Evolutionary conservation across 2,329 filamentous ascomycete species (phyloP).

Genomic region (Phaeoacremonium minimum): DNA sequence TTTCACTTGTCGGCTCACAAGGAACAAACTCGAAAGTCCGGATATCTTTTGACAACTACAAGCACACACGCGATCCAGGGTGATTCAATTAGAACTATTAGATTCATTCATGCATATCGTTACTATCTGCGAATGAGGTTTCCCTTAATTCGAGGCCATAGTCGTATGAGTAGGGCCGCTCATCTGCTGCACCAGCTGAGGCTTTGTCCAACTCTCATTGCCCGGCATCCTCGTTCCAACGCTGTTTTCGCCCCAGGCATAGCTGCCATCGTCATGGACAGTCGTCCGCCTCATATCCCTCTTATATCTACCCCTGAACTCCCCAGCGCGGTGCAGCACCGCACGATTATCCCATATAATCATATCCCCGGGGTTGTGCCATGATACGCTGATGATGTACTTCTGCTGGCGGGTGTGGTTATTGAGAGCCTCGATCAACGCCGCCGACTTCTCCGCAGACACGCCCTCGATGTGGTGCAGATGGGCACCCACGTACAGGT

Average conservation of each 20-base stretch:
- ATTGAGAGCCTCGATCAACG: slow-evolving; percentile 35
- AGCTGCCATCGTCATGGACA: slow-evolving; percentile 39
- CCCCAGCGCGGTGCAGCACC: slow-evolving; percentile 50
- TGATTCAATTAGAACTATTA: too few species aligned
- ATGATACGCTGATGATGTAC: slow-evolving; percentile 40
- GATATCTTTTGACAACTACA: too few species aligned
- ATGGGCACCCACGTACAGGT: slow-evolving; percentile 49
- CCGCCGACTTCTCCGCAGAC: slow-evolving; percentile 24
- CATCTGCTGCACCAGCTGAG: neutral
- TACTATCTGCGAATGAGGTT: too few species aligned
- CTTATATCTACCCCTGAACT: slow-evolving; percentile 40
- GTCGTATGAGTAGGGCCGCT: too few species aligned
- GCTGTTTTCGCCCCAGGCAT: slow-evolving; percentile 31
- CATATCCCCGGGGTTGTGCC: slow-evolving; percentile 44
- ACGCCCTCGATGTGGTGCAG: slow-evolving; percentile 47
- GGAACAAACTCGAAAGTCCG: too few species aligned
- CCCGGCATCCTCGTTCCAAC: slow-evolving; percentile 16
- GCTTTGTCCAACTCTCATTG: neutral
- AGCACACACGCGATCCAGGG: too few species aligned
- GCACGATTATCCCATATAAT: slow-evolving; percentile 57
- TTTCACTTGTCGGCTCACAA: too few species aligned
- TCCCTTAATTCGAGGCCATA: too few species aligned
- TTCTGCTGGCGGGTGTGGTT: slow-evolving; percentile 41
- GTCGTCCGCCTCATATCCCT: slow-evolving; percentile 53
- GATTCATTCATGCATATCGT: too few species aligned